Base-by-base conservation (phyloP, 2,329 filamentous ascomycete genomes). In the Akanthomyces uredinophilus region DNA sequence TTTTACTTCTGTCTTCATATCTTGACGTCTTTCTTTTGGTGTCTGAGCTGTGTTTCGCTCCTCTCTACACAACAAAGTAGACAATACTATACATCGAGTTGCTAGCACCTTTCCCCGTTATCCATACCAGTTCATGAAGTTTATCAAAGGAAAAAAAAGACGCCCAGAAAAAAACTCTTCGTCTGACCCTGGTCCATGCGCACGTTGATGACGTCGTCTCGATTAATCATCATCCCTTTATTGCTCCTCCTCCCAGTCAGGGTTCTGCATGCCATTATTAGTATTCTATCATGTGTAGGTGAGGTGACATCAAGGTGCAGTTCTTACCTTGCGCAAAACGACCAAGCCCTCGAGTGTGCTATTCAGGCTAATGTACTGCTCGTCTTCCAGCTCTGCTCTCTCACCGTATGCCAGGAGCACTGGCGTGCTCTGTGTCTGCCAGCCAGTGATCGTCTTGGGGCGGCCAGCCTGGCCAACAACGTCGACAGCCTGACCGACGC, bases 341-440 rank as follows among this genome's bases (percentile, higher is more conserved):
- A 97, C 94, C 70, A 99, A 82, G 37, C 95, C 95, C 79, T 99
- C 95, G 65, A 99, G 82, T 59, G 88, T 96, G 79, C 87, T 95
- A 74, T 88, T 96, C 72, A 99, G 79, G 76, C 90, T 91, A 66
- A 98, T 88, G 75, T 98, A 99, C 79, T 99, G 88, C 79, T 99
- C 95, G 71, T 99, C 95, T 76, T 99, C 95, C 56, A 99, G 81
- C 81, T 99, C 95, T 11, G 95, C 95, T 70, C 96, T 85, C 81
- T 99, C 95, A 35, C 96, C 95, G 72, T 96, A 89, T n/a, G 91
- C 89, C 69, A 99, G 80, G 63, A 99, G 81, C 52, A 99, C 95
- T 0, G 95, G 95, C n/a, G 95, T 99, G 79, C 91, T 97, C 81
- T 99, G 95, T 67, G 95, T 99, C 78, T 99, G 95, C 95, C 95